Evolutionary conservation across 345 rosid species (phyloP), one percentile per base, ranked within the genome.

Genomic region (Linum tenue): DNA sequence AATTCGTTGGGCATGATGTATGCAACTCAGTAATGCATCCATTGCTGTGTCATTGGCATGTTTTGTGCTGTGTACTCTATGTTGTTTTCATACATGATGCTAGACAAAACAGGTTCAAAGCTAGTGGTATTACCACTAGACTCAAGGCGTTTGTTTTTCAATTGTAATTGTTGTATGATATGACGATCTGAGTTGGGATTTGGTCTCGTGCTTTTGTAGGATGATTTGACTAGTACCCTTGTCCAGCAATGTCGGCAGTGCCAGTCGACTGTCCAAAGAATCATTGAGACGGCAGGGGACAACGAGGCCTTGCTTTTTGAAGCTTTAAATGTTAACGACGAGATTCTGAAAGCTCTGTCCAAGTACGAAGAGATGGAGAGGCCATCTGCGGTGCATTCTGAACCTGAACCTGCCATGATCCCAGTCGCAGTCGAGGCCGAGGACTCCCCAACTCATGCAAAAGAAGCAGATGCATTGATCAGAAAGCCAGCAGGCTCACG

Each of bases 311-410:
- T 84, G 71, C 85, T 92, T 22, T 92, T 92, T 56, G 94, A 92
- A 83, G 97, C 96, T 63, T 75, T 92, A 84, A 92, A 90, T 76
- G 86, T 88, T 69, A 92, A 90, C 39, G 98, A 92, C 36, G 97
- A 92, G 73, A 78, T 92, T 64, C 90, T 85, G 79, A 92, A 86
- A 71, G 94, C 69, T 59, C 83, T 90, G 16, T 71, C 85, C 3
- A 91, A 78, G 84, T 86, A 80, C 55, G 90, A 88, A 68, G 94
- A 88, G 56, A 58, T 86, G 80, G 78, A 79, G 69, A 82, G 76
- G 72, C 94, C 96, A 4, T 64, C 74, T 1, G 78, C 56, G 31
- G 83, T 68, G 58, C 64, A 76, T 40, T 50, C 72, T 38, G 85
- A 68, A 63, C 86, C 83, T 4, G 91, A 92, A 70, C 94, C 94